Percentiles rank a stretch among this genome's conserved stretches.
These are phyloP conservation scores for Candida coleopterorum DNA, from an alignment of 805 yeast genomes.

Conservation along the genomic window DNA sequence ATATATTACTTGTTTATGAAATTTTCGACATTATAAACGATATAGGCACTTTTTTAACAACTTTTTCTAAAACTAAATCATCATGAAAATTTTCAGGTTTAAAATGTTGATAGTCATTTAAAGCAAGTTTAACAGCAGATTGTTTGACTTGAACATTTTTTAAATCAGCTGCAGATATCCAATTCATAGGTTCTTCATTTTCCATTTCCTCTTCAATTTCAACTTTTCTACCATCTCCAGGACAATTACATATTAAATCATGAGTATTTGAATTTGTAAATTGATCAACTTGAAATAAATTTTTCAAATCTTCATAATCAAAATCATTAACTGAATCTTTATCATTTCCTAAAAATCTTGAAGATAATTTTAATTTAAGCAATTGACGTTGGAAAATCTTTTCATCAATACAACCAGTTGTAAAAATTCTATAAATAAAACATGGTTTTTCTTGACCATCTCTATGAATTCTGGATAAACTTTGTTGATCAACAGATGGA, in stretches of 20 bases:
- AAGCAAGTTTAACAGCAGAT: slow-evolving; percentile 50
- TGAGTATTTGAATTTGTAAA: slow-evolving; percentile 73
- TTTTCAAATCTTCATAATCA: slow-evolving; percentile 61
- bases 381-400: slow-evolving; percentile 90
- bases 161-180: slow-evolving; percentile 56
- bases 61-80: slow-evolving; percentile 12
- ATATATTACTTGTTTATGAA: slow-evolving; percentile 2
- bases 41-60: slow-evolving; percentile 6
- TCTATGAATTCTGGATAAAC: slow-evolving; percentile 92
- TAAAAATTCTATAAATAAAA: slow-evolving; percentile 73
- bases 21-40: slow-evolving; percentile 10
- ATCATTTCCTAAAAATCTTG: slow-evolving; percentile 51
- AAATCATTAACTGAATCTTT: slow-evolving; percentile 56
- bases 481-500: slow-evolving; percentile 87
- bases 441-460: slow-evolving; percentile 86
- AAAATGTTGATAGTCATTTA: slow-evolving; percentile 59
- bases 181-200: slow-evolving; percentile 14
- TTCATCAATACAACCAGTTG: slow-evolving; percentile 91
- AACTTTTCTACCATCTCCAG: slow-evolving; percentile 59
- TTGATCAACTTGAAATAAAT: slow-evolving; percentile 59
- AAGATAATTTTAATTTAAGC: slow-evolving; percentile 75
- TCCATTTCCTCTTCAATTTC: slow-evolving; percentile 6
- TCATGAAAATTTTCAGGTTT: slow-evolving; percentile 34
- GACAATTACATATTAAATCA: slow-evolving; percentile 59
- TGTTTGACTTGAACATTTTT: slow-evolving; percentile 25